Percentiles rank a stretch among this genome's conserved stretches.
These are phyloP conservation scores for Dactylella cylindrospora DNA, from an alignment of 2,329 filamentous ascomycete genomes.

Conservation along the genomic window DNA sequence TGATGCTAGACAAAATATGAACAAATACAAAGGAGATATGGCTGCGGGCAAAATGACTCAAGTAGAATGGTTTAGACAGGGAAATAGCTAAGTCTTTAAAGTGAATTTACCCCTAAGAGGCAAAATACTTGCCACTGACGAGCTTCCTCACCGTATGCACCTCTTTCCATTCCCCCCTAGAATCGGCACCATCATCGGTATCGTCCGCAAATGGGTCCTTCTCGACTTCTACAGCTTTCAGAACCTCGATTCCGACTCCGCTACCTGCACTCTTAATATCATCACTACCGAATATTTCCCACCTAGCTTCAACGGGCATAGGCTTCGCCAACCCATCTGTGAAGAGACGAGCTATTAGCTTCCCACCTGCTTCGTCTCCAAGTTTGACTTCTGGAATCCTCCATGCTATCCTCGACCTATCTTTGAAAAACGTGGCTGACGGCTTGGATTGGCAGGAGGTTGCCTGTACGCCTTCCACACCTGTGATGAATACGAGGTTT, in stretches of 20 bases:
- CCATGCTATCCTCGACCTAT: slow-evolving; percentile 78
- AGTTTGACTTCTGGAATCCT: slow-evolving; percentile 73
- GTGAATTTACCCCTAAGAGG: slow-evolving; percentile 50
- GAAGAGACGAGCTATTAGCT: slow-evolving; percentile 79
- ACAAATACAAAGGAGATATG: slow-evolving; percentile 43
- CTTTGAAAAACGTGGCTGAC: slow-evolving; percentile 73
- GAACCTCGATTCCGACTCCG: slow-evolving; percentile 63
- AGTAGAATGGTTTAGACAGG: too few relatives aligned
- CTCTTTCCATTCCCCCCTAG: slow-evolving; percentile 63
- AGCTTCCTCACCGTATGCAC: slow-evolving; percentile 68
- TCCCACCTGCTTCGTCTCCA: slow-evolving; percentile 63
- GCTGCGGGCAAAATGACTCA: slow-evolving; percentile 2
- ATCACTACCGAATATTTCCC: slow-evolving; percentile 65
- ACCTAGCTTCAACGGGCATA: slow-evolving; percentile 78
- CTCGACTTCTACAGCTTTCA: slow-evolving; percentile 54
- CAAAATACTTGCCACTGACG: slow-evolving; percentile 74
- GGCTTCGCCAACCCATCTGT: slow-evolving; percentile 71
- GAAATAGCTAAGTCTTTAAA: slow-evolving; percentile 46
- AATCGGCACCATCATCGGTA: slow-evolving; percentile 50
- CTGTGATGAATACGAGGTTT: slow-evolving; percentile 73
- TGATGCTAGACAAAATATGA: too few relatives aligned
- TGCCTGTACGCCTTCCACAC: slow-evolving; percentile 68
- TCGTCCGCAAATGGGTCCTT: slow-evolving; percentile 73
- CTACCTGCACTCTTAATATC: slow-evolving; percentile 59
- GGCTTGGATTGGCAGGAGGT: slow-evolving; percentile 74